Evolutionary conservation across 257 asterid species (phyloP), one percentile per base, ranked within the genome.

Genomic region (Capsicum baccatum): DNA sequence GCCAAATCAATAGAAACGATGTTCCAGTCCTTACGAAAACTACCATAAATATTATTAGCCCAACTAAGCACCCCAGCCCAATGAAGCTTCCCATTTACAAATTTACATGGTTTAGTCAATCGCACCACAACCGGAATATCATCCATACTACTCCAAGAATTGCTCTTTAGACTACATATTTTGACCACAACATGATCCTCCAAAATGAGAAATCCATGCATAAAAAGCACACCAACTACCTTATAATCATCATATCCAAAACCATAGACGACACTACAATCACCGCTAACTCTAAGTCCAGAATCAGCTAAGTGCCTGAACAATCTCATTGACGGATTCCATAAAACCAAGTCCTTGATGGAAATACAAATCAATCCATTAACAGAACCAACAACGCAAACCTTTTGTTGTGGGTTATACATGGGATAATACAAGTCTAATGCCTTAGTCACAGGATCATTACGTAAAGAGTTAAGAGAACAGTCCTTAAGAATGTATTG

Each of bases 311-410:
- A 84, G 0, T 54, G 84, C 85, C 85, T 87, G 82, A 63, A 89
- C 16, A 74, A 57, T 79, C 88, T 88, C 1, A 89, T 79, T 15
- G 91, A 26, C 11, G 94, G 96, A 80, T 92, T 92, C 91, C 90
- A 90, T 44, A 93, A 44, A 44, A 87, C 47, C 79, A 92, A 60
- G 10, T 60, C 39, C 26, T 85, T 85, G 62, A 83, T 6, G 1
- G 48, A 79, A 10, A 91, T 50, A 83, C 92, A 91, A 50, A 92
- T 57, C 78, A 91, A 70, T 39, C 94, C 96, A 81, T 93, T 89
- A 56, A 89, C 88, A 35, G 92, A 90, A 58, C 94, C 94, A 85
- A 88, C 88, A 16, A 86, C 62, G 85, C 87, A 60, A 48, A 59
- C 78, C 8, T n/a, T 13, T 14, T 59, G 71, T 13, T 12, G 13